Evolutionary conservation across 768 basidiomycete genomes (phyloP).

Genomic region (Pleurotus djamor): DNA sequence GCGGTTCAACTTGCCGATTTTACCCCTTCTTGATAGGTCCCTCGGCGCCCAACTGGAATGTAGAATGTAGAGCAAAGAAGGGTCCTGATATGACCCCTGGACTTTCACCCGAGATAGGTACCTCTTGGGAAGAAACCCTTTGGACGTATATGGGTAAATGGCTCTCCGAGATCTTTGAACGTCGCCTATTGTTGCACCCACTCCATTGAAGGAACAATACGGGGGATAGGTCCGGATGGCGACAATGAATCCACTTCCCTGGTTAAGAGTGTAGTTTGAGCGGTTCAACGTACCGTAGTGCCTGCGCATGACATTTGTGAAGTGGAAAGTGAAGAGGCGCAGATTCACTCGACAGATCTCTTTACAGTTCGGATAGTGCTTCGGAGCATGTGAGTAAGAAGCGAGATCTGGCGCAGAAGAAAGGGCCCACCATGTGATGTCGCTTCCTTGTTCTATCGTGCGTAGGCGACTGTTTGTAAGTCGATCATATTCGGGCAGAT

Average conservation of each 20-base stretch:
- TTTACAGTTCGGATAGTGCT: too few relatives aligned
- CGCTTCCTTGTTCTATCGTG: neutral
- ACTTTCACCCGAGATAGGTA: neutral
- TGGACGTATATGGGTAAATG: neutral
- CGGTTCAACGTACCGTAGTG: neutral
- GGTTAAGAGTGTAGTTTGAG: too few relatives aligned
- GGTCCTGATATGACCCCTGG: neutral
- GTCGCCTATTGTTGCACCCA: neutral
- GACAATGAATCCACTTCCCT: neutral
- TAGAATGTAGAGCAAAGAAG: neutral
- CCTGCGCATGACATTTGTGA: neutral
- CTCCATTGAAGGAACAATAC: neutral
- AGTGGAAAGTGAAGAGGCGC: too few relatives aligned
- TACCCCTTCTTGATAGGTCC: neutral
- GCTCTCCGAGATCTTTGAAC: neutral
- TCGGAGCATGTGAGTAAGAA: too few relatives aligned
- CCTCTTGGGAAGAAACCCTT: neutral
- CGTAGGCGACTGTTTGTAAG: neutral
- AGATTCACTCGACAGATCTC: too few relatives aligned
- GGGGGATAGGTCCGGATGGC: neutral
- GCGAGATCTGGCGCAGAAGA: too few relatives aligned
- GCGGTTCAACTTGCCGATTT: neutral
- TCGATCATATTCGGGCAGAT: neutral
- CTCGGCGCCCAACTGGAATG: neutral
- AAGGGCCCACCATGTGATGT: too few relatives aligned